Conservation (phyloP, 2,329 filamentous ascomycete genomes). For the Trichoderma citrinoviride region DNA sequence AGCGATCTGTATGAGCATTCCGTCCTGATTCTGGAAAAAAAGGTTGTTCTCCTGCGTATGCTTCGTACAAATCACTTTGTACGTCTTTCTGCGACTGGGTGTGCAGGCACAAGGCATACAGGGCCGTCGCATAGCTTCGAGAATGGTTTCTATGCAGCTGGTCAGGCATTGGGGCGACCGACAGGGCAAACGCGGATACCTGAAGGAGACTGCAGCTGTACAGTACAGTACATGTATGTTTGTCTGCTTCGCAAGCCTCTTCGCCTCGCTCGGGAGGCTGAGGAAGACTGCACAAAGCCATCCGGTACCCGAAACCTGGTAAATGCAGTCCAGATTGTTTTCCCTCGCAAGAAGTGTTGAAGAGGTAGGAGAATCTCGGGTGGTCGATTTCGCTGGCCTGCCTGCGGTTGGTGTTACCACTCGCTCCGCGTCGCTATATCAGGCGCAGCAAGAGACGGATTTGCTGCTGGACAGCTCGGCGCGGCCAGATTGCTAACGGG, state of each 20-base stretch:
- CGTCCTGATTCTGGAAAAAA: not conserved
- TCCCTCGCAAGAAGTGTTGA: not conserved
- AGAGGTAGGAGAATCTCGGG: not conserved
- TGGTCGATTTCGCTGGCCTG: not conserved
- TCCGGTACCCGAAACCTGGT: not conserved
- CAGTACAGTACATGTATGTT: too few species aligned
- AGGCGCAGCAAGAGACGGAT: not conserved
- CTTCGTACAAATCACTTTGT: not conserved
- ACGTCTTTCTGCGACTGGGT: not conserved
- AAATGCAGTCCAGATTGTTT: not conserved
- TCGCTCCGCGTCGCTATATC: not conserved
- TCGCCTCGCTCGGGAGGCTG: not conserved
- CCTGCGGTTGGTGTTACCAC: not conserved
- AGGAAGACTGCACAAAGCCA: not conserved
- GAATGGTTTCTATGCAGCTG: not conserved
- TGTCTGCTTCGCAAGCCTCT: not conserved
- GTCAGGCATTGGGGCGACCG: not conserved
- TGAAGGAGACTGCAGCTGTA: not conserved
- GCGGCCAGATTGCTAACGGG: not conserved
- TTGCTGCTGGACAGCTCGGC: not conserved
- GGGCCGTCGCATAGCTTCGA: conserved; percentile 1
- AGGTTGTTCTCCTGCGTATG: not conserved
- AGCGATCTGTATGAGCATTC: not conserved
- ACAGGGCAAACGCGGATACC: conserved; percentile 1
- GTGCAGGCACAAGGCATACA: not conserved